phyloP scores from a whole-genome alignment of 257 asterid genomes.

The Nicotiana undulata region DNA sequence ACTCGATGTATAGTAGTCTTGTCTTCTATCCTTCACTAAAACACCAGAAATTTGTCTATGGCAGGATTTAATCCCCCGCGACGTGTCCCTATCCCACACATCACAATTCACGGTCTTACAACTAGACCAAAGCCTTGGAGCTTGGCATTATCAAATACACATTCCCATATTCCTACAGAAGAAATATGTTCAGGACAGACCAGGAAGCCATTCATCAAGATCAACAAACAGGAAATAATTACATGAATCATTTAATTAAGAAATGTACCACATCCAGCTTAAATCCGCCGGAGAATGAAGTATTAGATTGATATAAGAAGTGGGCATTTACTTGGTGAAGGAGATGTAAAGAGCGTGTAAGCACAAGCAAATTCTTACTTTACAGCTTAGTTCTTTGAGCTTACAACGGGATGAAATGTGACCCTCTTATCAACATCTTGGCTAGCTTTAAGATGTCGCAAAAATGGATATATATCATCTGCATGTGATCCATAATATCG shows the following conservation, averaged over 20 bases:
- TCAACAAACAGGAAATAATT: neutral
- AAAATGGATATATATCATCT: constrained; percentile 43
- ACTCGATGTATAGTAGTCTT: no score
- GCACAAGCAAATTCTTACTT: neutral
- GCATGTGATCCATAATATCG: constrained; percentile 66
- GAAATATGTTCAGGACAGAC: neutral
- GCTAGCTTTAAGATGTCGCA: constrained; percentile 19
- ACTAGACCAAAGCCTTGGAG: no score
- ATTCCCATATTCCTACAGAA: neutral
- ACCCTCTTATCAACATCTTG: neutral
- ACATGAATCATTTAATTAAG: neutral
- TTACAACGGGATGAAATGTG: neutral
- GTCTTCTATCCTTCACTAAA: no score
- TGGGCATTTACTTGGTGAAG: neutral
- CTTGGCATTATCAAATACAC: neutral
- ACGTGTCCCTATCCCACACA: no score
- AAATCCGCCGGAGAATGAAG: neutral
- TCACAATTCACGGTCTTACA: no score
- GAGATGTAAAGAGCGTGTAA: neutral
- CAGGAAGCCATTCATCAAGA: neutral
- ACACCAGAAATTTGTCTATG: no score
- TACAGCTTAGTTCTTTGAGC: neutral
- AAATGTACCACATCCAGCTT: neutral
- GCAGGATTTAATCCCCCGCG: no score
- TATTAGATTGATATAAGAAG: neutral